phyloP scores from a whole-genome alignment of 2,329 filamentous ascomycete species.

The Fusarium tuaranense region DNA sequence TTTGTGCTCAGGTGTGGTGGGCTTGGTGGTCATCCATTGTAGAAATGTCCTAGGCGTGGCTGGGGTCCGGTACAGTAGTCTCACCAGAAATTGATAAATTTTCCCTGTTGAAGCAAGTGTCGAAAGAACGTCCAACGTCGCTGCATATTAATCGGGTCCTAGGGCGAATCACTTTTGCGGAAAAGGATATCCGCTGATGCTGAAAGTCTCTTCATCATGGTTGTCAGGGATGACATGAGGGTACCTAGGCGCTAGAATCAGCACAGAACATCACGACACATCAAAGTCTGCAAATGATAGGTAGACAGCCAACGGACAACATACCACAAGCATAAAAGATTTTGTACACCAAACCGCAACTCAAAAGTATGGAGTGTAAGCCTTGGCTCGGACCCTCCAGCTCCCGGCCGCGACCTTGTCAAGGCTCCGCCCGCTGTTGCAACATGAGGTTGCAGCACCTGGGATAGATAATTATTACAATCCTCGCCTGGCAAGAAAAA shows the following conservation, averaged over 20 bases:
- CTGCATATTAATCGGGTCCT: constrained; percentile 23
- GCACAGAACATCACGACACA: neutral
- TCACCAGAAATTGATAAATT: neutral
- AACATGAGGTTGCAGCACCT: constrained; percentile 29
- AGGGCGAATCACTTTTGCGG: constrained; percentile 11
- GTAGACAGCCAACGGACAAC: constrained; percentile 1
- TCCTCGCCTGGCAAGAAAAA: constrained; percentile 15
- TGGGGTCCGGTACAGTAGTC: neutral
- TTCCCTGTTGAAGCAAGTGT: neutral
- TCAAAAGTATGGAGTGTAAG: constrained; percentile 3
- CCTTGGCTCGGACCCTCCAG: constrained; percentile 36
- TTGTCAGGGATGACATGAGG: neutral
- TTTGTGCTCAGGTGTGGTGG: constrained; percentile 1
- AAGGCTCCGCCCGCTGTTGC: constrained; percentile 27
- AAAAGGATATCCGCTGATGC: constrained; percentile 21
- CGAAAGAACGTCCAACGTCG: constrained; percentile 26
- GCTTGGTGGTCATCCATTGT: neutral
- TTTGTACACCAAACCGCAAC: neutral
- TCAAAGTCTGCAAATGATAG: neutral
- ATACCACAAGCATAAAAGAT: neutral
- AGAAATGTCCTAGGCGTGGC: constrained; percentile 13
- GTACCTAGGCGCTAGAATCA: neutral
- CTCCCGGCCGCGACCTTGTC: constrained; percentile 7
- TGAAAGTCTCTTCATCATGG: constrained; percentile 9
- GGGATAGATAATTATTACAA: constrained; percentile 4